phyloP scores from a whole-genome alignment of 2,329 filamentous ascomycete genomes.

The Sclerotinia trifoliorum region DNA sequence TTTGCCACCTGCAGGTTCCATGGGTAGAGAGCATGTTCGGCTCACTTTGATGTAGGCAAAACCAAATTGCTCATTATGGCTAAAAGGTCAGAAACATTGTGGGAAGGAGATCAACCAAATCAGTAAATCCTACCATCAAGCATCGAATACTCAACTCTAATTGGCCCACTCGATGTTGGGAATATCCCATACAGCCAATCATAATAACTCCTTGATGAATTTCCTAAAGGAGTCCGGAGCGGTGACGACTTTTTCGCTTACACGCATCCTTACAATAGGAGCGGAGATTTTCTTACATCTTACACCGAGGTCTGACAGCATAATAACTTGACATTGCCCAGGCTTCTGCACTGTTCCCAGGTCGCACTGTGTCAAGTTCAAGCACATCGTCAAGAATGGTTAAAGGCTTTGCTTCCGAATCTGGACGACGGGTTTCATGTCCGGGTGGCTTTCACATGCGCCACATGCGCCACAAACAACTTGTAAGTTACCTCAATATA shows the following conservation, averaged over 20 bases:
- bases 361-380: neutral
- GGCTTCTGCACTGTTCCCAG: neutral
- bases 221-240: slow-evolving; percentile 22
- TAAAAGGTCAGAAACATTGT: neutral
- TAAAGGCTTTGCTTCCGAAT: neutral
- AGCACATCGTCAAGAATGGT: neutral
- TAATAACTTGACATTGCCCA: neutral
- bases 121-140: neutral
- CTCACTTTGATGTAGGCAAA: neutral
- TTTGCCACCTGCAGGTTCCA: neutral
- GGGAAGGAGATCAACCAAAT: neutral
- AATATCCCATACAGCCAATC: neutral
- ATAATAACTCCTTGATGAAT: neutral
- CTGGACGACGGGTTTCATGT: slow-evolving; percentile 6
- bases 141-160: neutral
- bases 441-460: neutral
- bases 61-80: neutral
- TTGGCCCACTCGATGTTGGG: neutral
- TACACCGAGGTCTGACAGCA: neutral
- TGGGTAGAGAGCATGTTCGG: neutral
- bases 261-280: slow-evolving; percentile 10
- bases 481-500: neutral
- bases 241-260: slow-evolving; percentile 3
- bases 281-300: neutral
- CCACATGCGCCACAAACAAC: slow-evolving; percentile 1